Evolutionary conservation across 2,329 filamentous ascomycete species (phyloP), one percentile per base, ranked within the genome.

Genomic region (Aspergillus spinulosporus): DNA sequence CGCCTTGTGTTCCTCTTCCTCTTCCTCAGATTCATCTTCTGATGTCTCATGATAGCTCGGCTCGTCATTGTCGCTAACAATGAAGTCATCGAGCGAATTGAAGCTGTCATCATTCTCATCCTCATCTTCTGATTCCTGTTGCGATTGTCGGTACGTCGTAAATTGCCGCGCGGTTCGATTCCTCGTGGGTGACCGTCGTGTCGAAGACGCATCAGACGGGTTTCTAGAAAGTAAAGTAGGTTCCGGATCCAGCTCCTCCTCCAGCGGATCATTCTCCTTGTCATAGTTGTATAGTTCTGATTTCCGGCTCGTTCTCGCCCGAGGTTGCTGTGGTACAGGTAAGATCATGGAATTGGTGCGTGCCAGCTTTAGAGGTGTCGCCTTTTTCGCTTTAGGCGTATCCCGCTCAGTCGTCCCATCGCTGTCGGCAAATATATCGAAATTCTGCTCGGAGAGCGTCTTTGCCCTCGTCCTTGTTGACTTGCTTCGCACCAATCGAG

Each of bases 21-120:
- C 65, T 55, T 69, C 61, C 32, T 68, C 65, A 53, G 64, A 63
- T 51, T 72, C 72, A 47, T 62, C 57, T 31, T 65, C 67, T 6
- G 69, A 67, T 49, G 64, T 66, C 48, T 72, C 70, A 57, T 70
- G 61, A 32, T 65, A 73, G 55, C 72, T 75, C 26, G 67, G 53
- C 49, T 74, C 68, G 11, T 75, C 72, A 65, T 74, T 68, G 61
- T 75, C 72, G 49, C 71, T 72, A 57, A 75, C 70, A 61, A 77
- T 71, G 52, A 76, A 76, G 51, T 71, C 73, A 29, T 74, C 71
- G 34, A 76, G 60, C 42, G 73, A 76, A 56, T 73, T 64, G 47
- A 69, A 70, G 48, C 68, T 68, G 50, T 69, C 65, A 26, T 57
- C 64, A 46, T 61, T 60, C 11, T 62, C 61, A 15, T 66, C 63